Evolutionary conservation across 768 basidiomycete species (phyloP), one percentile per base, ranked within the genome.

Genomic region (Serendipita sp.): DNA sequence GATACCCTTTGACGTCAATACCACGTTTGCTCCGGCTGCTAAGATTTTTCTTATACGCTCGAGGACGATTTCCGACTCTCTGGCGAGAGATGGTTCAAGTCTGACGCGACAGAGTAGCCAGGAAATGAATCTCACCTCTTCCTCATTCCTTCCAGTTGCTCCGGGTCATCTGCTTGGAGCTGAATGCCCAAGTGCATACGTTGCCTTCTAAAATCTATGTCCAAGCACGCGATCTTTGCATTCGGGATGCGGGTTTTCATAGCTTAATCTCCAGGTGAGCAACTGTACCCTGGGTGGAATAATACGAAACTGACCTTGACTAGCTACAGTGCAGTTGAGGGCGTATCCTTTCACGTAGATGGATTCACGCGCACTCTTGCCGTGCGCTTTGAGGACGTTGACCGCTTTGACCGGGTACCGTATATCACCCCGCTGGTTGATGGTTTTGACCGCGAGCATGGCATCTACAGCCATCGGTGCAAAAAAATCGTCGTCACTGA

Each of bases 401-500:
- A 99, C 96, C 3, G 96, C 96, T 76, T 99, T 98, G 67, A 99
- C 96, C 3, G 96, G 96, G 76, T 98, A 99, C 75, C 97, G 98
- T 72, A 89, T 86, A 73, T 99, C 96, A 35, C 96, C 96, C 63
- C 92, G 84, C 68, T 85, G 76, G 74, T 98, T 98, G 70, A 91
- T 84, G 3, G 92, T 93, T 78, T 86, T 93, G 64, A 99, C 96
- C 2, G 96, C 88, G 52, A 93, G 82, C 92, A 99, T 98, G 34
- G 96, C 96, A 69, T 98, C 94, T 13, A 99, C 96, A 62, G 95
- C 93, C 86, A 99, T 90, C 52, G 96, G 95, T 10, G 95, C 94
- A 74, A 98, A 99, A 63, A 98, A 79, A 73, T 96, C 94, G 70
- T 95, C 94, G 73, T 99, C 96, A 65, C 96, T 98, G 30, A 13